Evolutionary conservation across 352 stramenopile genomes (phyloP).

Genomic region (Globisporangium echinulatum): DNA sequence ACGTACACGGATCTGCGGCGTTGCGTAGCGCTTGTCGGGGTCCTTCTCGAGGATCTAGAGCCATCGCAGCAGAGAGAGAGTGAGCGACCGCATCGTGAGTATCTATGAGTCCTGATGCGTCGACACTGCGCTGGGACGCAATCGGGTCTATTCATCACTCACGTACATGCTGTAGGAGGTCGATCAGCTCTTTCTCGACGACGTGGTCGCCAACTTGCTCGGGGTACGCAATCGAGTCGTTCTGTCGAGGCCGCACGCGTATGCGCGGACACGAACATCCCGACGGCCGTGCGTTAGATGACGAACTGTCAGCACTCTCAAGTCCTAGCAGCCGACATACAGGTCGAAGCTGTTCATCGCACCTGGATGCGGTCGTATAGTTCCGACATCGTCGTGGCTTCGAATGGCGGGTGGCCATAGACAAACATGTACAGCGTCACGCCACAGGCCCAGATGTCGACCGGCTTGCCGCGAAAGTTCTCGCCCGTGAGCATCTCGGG

Average conservation of each 20-base stretch:
- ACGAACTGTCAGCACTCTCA: too few species aligned
- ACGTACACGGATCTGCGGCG: constrained; percentile 63
- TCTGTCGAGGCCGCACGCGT: constrained; percentile 16
- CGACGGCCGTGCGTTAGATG: too few species aligned
- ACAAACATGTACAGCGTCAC: constrained; percentile 97
- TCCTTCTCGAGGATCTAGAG: constrained; percentile 75
- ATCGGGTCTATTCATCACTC: too few species aligned
- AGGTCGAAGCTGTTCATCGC: constrained; percentile 4
- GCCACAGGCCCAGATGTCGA: constrained; percentile 95
- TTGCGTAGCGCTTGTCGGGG: constrained; percentile 46
- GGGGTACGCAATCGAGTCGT: constrained; percentile 57
- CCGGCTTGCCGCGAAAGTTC: constrained; percentile 65
- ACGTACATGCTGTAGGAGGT: constrained; percentile 56
- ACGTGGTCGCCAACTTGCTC: constrained; percentile 32
- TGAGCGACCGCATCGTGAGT: too few species aligned
- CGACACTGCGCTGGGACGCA: too few species aligned
- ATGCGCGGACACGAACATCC: too few species aligned
- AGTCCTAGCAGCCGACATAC: too few species aligned
- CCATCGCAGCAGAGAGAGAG: background rate
- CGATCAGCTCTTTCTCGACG: constrained; percentile 51
- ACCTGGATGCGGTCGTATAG: constrained; percentile 91
- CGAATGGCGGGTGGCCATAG: constrained; percentile 91
- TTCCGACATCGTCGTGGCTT: constrained; percentile 82
- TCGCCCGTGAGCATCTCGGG: constrained; percentile 78
- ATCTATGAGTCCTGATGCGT: too few species aligned